phyloP scores from a whole-genome alignment of 306 rosid species.

The Lathyrus sativus region DNA sequence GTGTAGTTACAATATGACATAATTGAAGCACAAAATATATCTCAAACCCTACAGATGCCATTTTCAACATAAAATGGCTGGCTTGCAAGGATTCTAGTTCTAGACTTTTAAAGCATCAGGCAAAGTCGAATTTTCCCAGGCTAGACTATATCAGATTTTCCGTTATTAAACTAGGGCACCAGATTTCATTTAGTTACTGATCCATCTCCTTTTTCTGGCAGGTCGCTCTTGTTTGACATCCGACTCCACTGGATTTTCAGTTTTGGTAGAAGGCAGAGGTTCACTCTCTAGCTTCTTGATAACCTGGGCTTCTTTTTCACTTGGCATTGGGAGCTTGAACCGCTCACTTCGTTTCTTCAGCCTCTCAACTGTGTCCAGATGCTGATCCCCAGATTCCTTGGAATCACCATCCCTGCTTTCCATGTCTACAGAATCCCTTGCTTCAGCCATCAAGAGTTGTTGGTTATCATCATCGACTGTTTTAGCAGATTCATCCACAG shows the following conservation, averaged over 20 bases:
- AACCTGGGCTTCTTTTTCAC: slow-evolving; percentile 72
- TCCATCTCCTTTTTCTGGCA: slow-evolving; percentile 94
- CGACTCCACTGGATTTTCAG: slow-evolving; percentile 62
- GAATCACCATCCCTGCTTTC: slow-evolving; percentile 62
- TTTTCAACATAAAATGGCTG: slow-evolving; percentile 37
- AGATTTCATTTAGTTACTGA: slow-evolving; percentile 55
- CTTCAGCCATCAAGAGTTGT: slow-evolving; percentile 50
- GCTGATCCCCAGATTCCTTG: slow-evolving; percentile 65
- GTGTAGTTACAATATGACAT: slow-evolving; percentile 58
- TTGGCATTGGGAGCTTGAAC: slow-evolving; percentile 97
- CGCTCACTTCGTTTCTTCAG: slow-evolving; percentile 97
- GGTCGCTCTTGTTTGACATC: slow-evolving; percentile 93
- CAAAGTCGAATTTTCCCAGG: slow-evolving; percentile 38
- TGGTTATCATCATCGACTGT: slow-evolving; percentile 54
- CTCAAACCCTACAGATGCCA: slow-evolving; percentile 48
- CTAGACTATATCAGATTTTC: slow-evolving; percentile 21
- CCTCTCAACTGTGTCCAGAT: slow-evolving; percentile 94
- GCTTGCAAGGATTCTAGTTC: slow-evolving; percentile 41
- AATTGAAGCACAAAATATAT: slow-evolving; percentile 46
- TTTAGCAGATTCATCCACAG: slow-evolving; percentile 57
- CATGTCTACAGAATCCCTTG: slow-evolving; percentile 63
- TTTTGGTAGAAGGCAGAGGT: slow-evolving; percentile 64
- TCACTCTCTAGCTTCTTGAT: slow-evolving; percentile 78
- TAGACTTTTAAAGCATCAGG: slow-evolving; percentile 34
- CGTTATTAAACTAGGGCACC: slow-evolving; percentile 26